Evolutionary conservation across 148 eudicot genomes (phyloP).

Genomic region (Rhododendron williamsianum): DNA sequence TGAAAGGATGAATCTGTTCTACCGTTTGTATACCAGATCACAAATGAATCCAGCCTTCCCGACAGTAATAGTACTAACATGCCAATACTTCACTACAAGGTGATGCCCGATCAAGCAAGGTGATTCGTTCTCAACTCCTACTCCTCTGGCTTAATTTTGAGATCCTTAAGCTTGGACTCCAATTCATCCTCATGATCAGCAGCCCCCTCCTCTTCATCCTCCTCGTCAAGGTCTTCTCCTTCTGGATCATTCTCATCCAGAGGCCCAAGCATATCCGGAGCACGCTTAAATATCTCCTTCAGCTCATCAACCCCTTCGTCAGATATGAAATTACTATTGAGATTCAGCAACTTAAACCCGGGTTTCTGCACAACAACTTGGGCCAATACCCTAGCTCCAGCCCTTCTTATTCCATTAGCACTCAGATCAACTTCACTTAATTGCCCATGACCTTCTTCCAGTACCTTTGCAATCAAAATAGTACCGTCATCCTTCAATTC

Average conservation of each 20-base stretch:
- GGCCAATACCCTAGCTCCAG: constrained; percentile 63
- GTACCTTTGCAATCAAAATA: constrained; percentile 45
- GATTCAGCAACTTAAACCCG: constrained; percentile 37
- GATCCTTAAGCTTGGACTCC: constrained; percentile 58
- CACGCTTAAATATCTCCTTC: constrained; percentile 45
- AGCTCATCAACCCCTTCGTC: constrained; percentile 73
- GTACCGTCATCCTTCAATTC: constrained; percentile 72
- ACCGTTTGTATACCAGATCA: background rate
- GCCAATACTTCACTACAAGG: background rate
- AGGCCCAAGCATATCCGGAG: constrained; percentile 50
- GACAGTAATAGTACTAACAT: background rate
- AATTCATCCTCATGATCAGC: constrained; percentile 38
- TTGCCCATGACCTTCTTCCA: constrained; percentile 51
- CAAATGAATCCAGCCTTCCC: background rate
- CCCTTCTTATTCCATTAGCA: constrained; percentile 51
- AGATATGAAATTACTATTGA: constrained; percentile 62
- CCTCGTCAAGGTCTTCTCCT: constrained; percentile 58
- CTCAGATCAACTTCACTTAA: constrained; percentile 59
- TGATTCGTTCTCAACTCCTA: constrained; percentile 24
- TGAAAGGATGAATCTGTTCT: background rate
- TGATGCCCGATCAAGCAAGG: background rate
- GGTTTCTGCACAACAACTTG: constrained; percentile 47
- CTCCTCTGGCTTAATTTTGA: constrained; percentile 40
- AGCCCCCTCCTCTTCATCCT: constrained; percentile 36
- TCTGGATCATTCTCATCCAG: constrained; percentile 82